Base-by-base conservation (phyloP, 148 eudicot genomes). In the Diospyros kaki region DNA sequence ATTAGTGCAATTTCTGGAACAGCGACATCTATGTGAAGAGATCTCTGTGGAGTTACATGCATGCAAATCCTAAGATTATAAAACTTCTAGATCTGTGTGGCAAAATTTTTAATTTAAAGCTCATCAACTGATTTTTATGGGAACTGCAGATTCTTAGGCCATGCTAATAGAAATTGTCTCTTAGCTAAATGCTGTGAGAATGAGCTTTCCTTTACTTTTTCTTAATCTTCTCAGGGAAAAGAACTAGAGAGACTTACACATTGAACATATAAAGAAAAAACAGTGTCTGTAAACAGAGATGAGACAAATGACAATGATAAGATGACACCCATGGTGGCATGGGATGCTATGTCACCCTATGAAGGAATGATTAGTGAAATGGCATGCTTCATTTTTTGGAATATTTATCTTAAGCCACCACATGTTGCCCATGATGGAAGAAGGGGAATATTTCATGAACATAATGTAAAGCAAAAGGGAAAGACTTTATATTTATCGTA, bases 141-240 rank as follows among this genome's bases (percentile, higher is more conserved):
- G 39, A 73, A 60, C 68, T 28, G 68, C 48, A 73, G 76, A 73
- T 48, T 73, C 58, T 12, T 62, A 59, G 58, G 53, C 50, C 76
- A 73, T 56, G 58, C 45, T 46, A 58, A 59, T 72, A 72, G 55
- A 51, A 46, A 13, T 61, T 28, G 68, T 63, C 76, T 73, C 68
- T 73, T 67, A 61, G 54, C 44, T 38, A 61, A 15, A 48, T 73
- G 76, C 68, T 18, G 56, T 61, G 76, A 28, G 76, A 73, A 50
- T 73, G 76, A 62, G 58, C 76, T 73, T 73, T 73, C 76, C 58
- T 62, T 73, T 61, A 73, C 17, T 60, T 15, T 43, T 73, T 73
- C 42, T 64, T 73, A 58, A 62, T 73, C 58, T 45, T 50, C 76
- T 60, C 43, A 39, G 50, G 61, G 67, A 60, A 73, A 73, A 61